phyloP scores from a whole-genome alignment of 1,284 basidiomycete genomes.

The Filobasidium uniguttulatum region DNA sequence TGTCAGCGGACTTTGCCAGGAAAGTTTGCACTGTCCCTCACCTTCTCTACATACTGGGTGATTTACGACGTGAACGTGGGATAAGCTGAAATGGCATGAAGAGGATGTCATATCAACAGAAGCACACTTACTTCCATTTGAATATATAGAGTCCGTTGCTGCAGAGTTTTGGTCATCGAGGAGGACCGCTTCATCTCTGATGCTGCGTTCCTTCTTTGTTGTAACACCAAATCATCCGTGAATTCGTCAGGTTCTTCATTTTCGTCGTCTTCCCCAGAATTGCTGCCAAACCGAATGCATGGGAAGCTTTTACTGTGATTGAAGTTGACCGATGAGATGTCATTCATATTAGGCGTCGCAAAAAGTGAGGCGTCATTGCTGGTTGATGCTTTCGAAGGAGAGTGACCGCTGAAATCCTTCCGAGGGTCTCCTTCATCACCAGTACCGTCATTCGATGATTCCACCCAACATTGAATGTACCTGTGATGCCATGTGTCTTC shows the following conservation, averaged over 20 bases:
- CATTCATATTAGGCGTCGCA: slow-evolving; percentile 28
- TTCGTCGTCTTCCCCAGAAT: slow-evolving; percentile 25
- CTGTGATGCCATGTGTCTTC: too few relatives aligned
- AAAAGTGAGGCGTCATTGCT: slow-evolving; percentile 26
- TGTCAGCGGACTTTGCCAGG: background rate
- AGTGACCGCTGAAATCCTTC: slow-evolving; percentile 7
- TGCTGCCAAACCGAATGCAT: slow-evolving; percentile 30
- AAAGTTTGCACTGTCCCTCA: too few relatives aligned
- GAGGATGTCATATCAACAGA: background rate
- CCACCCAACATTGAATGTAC: slow-evolving; percentile 31
- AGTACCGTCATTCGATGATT: slow-evolving; percentile 15
- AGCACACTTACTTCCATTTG: slow-evolving; percentile 27
- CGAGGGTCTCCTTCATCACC: slow-evolving; percentile 8
- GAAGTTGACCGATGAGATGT: slow-evolving; percentile 21
- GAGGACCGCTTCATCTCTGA: too few relatives aligned
- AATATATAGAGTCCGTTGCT: slow-evolving; percentile 33
- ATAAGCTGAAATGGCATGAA: background rate
- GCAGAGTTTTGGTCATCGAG: too few relatives aligned
- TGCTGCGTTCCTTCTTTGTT: too few relatives aligned
- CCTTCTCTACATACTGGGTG: slow-evolving; percentile 32
- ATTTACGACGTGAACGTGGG: background rate
- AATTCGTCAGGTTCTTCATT: slow-evolving; percentile 19
- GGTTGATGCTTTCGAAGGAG: too few relatives aligned
- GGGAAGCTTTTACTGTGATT: slow-evolving; percentile 33
- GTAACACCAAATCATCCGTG: too few relatives aligned